Evolutionary conservation across 2,329 filamentous ascomycete species (phyloP), one percentile per base, ranked within the genome.

Genomic region (Botryotinia calthae): DNA sequence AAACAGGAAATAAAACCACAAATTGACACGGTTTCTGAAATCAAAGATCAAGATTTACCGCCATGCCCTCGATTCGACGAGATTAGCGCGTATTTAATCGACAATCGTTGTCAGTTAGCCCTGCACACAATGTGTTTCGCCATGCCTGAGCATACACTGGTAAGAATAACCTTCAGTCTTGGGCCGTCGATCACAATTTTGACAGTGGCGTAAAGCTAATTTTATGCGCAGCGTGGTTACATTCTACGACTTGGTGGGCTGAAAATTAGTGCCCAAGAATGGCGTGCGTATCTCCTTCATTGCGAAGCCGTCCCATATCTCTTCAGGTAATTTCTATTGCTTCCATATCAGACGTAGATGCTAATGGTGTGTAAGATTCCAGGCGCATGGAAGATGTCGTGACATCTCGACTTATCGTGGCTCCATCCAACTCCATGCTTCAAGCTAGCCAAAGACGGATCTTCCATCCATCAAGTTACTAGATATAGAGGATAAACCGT

Each of bases 141-240:
- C 5, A 74, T 74, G 65, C 64, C 74, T 8, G 74, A 74, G 46
- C 63, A 74, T 69, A 72, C 66, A 1, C 51, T 75, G 66, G 71
- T 74, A 56, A 31, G 62, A 54, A 20, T 14, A 28, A 8, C 40
- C 25, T 12, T 18, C 16, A 25, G 25, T 51, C 16, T 40, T 18
- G 31, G 34, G 44, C 31, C 16, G 12, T 51, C 14, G 18, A 18
- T 20, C 6, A 44, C 18, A 25, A 42, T 34, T 28, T 37, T 48
- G 22, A 46, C 12, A 2, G 14, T 66, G 64, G 22, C 10, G 31
- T 25, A 12, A 42, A 54, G 42, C 71, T 73, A 31, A 70, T 14
- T 12, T 22, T 16, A 6, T 31, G 22, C 40, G 14, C 34, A 70
- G 68, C 54, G 63, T n/a, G 34, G 22, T 44, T 59, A 74, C 34